These are phyloP conservation scores for Sedum album DNA, from an alignment of 164 flowering plant species.

Conservation along the genomic window DNA sequence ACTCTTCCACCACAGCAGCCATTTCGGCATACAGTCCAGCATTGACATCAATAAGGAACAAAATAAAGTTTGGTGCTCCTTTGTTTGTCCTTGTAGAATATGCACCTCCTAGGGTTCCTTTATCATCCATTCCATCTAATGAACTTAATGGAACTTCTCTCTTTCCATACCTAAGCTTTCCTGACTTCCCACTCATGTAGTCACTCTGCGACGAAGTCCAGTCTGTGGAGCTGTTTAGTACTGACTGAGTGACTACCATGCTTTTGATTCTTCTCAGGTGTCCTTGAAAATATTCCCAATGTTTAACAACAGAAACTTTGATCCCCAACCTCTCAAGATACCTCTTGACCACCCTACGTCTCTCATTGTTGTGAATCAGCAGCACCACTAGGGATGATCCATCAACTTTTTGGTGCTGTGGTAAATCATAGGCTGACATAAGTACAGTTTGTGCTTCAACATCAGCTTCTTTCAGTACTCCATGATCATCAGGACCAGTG, in stretches of 20 bases:
- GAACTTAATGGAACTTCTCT: conserved; percentile 17
- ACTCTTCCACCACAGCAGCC: conserved; percentile 19
- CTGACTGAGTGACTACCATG: conserved; percentile 12
- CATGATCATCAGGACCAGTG: conserved; percentile 1
- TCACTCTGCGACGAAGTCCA: conserved; percentile 16
- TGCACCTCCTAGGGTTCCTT: background rate
- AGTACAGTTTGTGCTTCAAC: background rate
- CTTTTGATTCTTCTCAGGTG: conserved; percentile 30
- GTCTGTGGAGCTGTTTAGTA: conserved; percentile 2
- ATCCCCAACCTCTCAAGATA: conserved; percentile 43
- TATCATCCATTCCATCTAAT: conserved; percentile 21
- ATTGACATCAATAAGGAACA: conserved; percentile 35
- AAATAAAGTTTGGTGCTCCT: conserved; percentile 14
- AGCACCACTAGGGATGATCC: conserved; percentile 38
- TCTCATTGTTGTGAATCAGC: conserved; percentile 36
- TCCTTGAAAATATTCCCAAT: conserved; percentile 26
- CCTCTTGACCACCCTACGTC: conserved; percentile 27
- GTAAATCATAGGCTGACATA: background rate
- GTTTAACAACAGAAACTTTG: conserved; percentile 26
- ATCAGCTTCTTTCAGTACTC: background rate
- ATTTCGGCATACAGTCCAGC: conserved; percentile 28
- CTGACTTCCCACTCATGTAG: conserved; percentile 8
- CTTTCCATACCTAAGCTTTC: background rate
- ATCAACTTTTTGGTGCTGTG: conserved; percentile 13
- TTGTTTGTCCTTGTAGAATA: conserved; percentile 4